Conservation (phyloP, 768 basidiomycete genomes). For the Brasilioporus rufonigricans region DNA sequence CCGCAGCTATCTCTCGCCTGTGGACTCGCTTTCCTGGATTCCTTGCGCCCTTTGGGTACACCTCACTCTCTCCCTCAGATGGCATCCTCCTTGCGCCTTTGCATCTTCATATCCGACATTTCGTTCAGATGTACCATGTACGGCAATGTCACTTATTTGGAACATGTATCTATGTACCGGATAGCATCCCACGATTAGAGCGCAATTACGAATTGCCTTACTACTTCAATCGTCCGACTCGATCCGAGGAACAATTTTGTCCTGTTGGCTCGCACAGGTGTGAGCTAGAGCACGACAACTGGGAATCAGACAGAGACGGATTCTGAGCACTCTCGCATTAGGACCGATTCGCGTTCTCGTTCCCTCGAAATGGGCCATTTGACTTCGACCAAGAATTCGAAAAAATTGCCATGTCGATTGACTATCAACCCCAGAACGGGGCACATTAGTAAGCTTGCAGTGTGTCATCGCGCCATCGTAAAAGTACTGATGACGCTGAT, state of each 20-base stretch:
- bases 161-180: not conserved
- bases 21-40: not conserved
- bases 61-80: not conserved
- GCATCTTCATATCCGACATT: not conserved
- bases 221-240: not conserved
- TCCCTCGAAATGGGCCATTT: no score
- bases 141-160: not conserved
- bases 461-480: no score
- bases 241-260: not conserved
- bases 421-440: no score
- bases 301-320: no score
- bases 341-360: no score
- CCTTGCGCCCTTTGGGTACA: not conserved
- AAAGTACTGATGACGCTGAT: no score
- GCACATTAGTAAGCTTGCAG: no score
- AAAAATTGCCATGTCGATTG: no score
- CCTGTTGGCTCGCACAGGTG: not conserved
- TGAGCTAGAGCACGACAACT: no score
- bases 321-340: no score
- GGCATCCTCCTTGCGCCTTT: not conserved
- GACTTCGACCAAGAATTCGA: no score
- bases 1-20: not conserved
- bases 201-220: not conserved
- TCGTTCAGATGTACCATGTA: not conserved
- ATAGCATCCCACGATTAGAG: not conserved